phyloP scores from a whole-genome alignment of 1,284 basidiomycete genomes.

The Chiua sp. region DNA sequence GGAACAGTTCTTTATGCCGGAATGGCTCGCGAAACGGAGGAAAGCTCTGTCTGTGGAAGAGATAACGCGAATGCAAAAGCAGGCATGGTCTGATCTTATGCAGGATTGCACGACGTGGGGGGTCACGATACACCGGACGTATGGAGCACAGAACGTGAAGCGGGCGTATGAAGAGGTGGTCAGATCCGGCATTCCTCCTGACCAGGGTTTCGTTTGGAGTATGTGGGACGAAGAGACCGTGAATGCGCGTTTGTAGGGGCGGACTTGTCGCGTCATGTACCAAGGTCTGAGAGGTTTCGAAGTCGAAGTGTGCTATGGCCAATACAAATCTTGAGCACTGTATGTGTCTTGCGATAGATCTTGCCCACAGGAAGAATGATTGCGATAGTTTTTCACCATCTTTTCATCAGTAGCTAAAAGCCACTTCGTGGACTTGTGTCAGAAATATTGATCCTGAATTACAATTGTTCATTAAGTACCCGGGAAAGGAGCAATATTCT shows the following conservation, averaged over 20 bases:
- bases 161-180: constrained; percentile 51
- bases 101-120: constrained; percentile 56
- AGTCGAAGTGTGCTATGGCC: too few relatives aligned
- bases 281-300: too few relatives aligned
- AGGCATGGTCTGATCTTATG: constrained; percentile 63
- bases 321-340: too few relatives aligned
- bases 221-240: constrained; percentile 51
- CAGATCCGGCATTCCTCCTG: constrained; percentile 52
- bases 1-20: constrained; percentile 68
- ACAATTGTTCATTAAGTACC: too few relatives aligned
- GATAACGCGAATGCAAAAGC: constrained; percentile 53
- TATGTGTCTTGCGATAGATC: too few relatives aligned
- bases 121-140: constrained; percentile 51
- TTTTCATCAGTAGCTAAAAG: too few relatives aligned
- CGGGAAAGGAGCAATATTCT: too few relatives aligned
- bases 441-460: too few relatives aligned
- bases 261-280: too few relatives aligned
- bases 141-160: constrained; percentile 52
- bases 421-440: too few relatives aligned
- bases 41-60: constrained; percentile 49
- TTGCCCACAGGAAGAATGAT: too few relatives aligned
- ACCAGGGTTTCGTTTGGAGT: constrained; percentile 64
- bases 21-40: constrained; percentile 62
- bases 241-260: constrained; percentile 21
- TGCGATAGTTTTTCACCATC: too few relatives aligned